Evolutionary conservation across 2,329 filamentous ascomycete species (phyloP).

Genomic region (Pseudogymnoascus pannorum): DNA sequence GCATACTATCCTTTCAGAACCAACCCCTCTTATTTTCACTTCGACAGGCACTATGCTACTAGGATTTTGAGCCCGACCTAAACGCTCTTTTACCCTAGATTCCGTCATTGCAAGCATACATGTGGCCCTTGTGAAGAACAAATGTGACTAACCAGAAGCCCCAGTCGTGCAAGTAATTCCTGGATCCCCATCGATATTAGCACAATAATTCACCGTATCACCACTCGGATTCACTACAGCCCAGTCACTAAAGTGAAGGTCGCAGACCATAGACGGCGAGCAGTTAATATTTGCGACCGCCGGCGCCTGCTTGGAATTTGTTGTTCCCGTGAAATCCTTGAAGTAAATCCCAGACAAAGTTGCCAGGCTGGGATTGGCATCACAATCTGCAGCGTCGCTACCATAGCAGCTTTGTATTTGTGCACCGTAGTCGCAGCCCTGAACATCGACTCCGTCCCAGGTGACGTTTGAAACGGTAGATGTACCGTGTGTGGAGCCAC

Average conservation of each 20-base stretch:
- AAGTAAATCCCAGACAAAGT: conserved; percentile 31
- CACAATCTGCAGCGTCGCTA: conserved; percentile 34
- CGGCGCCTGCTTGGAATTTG: conserved; percentile 30
- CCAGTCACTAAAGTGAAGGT: conserved; percentile 29
- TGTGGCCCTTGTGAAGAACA: background rate
- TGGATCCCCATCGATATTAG: conserved; percentile 27
- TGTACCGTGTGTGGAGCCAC: conserved; percentile 30
- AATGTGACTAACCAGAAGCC: conserved; percentile 27
- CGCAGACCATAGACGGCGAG: conserved; percentile 32
- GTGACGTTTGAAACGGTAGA: conserved; percentile 37
- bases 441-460: conserved; percentile 31
- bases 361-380: conserved; percentile 29
- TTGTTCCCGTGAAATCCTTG: conserved; percentile 33
- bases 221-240: conserved; percentile 29
- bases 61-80: background rate
- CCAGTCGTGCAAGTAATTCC: conserved; percentile 30
- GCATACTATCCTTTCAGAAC: too few relatives aligned
- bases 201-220: conserved; percentile 29
- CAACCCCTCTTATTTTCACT: background rate
- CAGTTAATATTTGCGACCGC: conserved; percentile 34
- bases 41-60: background rate
- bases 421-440: conserved; percentile 36
- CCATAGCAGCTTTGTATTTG: conserved; percentile 40
- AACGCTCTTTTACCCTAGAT: too few relatives aligned
- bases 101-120: too few relatives aligned